Conservation (phyloP, 352 stramenopile genomes). For the Thraustochytrium sp. region DNA sequence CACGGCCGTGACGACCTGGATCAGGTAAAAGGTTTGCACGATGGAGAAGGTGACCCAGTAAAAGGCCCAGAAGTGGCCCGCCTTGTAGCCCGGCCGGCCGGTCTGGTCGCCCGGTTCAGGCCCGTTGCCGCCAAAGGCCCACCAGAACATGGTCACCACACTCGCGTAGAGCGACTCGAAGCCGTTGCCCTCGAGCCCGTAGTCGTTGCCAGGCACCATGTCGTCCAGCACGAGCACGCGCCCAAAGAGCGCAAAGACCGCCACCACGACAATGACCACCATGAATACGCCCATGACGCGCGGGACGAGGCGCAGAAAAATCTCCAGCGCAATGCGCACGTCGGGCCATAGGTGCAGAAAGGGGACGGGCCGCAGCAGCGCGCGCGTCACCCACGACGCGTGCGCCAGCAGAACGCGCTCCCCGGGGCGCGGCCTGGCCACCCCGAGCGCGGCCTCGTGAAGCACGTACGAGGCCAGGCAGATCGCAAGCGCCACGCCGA, state of each 20-base stretch:
- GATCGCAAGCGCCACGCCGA: background rate
- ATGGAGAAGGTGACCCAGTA: conserved; percentile 20
- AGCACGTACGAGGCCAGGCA: background rate
- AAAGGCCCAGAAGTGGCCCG: background rate
- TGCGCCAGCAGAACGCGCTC: background rate
- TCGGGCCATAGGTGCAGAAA: background rate
- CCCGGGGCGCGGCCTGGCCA: too few relatives aligned
- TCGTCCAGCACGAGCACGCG: conserved; percentile 7
- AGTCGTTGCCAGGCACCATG: conserved; percentile 7
- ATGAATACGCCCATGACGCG: background rate
- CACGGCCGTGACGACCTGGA: conserved; percentile 16
- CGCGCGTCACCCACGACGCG: background rate
- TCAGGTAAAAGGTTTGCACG: conserved; percentile 25
- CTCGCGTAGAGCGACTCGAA: conserved; percentile 17
- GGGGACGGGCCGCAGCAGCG: conserved; percentile 10
- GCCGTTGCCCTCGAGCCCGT: conserved; percentile 1
- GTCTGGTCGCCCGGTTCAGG: background rate
- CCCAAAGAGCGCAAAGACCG: conserved; percentile 28
- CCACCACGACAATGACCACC: background rate
- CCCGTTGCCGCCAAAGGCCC: conserved; percentile 8
- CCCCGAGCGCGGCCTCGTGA: background rate
- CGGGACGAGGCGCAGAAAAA: background rate
- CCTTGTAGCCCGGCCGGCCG: conserved; percentile 1
- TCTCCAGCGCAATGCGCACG: background rate
- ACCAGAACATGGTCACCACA: conserved; percentile 21